Evolutionary conservation across 345 rosid genomes (phyloP).

Genomic region (Schrenkiella parvula): DNA sequence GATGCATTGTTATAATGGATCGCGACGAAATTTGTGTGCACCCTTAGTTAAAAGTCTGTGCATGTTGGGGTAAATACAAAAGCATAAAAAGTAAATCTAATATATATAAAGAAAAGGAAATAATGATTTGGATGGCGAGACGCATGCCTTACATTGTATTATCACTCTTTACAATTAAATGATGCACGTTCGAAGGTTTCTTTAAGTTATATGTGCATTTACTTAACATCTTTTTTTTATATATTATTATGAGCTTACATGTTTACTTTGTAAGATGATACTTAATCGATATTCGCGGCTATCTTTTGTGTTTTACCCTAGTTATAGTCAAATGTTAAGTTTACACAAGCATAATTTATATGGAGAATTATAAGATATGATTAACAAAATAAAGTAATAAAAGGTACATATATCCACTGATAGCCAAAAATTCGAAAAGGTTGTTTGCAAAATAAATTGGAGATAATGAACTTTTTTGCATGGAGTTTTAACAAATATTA

Average conservation of each 20-base stretch:
- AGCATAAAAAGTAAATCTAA: background rate
- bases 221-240: background rate
- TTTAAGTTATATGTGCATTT: background rate
- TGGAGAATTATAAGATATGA: too few species aligned
- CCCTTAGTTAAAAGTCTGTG: background rate
- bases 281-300: background rate
- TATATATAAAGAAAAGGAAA: background rate
- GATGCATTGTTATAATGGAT: background rate
- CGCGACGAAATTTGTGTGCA: background rate
- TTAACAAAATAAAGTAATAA: too few species aligned
- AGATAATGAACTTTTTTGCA: too few species aligned
- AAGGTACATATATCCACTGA: too few species aligned
- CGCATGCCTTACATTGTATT: constrained; percentile 27
- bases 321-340: too few species aligned
- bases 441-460: too few species aligned
- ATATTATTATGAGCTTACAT: background rate
- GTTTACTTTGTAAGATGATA: background rate
- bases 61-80: background rate
- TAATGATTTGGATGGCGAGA: constrained; percentile 19
- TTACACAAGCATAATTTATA: too few species aligned
- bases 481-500: too few species aligned
- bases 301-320: too few species aligned
- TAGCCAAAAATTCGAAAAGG: too few species aligned
- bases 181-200: background rate
- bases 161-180: constrained; percentile 15